Conservation (phyloP, 805 yeast species). For the Suhomyces prunicola region DNA sequence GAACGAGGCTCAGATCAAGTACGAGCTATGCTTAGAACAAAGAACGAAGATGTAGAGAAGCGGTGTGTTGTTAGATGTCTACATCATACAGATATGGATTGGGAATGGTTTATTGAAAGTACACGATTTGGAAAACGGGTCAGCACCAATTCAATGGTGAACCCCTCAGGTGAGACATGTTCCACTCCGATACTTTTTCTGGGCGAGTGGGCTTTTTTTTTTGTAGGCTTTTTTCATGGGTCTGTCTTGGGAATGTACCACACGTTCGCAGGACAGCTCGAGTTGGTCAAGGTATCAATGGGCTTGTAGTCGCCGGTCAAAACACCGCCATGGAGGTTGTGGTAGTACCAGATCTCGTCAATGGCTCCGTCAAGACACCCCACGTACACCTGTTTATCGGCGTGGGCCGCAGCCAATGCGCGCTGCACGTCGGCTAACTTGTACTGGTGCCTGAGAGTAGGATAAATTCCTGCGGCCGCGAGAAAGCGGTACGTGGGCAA, state of each 20-base stretch:
- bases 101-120: no score
- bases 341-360: conserved; percentile 78
- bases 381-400: conserved; percentile 33
- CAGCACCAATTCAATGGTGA: no score
- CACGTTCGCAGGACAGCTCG: conserved; percentile 65
- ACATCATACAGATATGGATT: no score
- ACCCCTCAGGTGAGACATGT: no score
- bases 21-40: background rate
- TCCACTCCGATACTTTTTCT: no score
- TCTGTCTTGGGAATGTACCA: conserved; percentile 14
- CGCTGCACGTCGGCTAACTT: conserved; percentile 27
- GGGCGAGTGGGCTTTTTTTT: no score
- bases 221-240: background rate
- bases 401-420: conserved; percentile 31
- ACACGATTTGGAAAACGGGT: no score
- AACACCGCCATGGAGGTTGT: conserved; percentile 70
- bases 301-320: conserved; percentile 52
- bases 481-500: conserved; percentile 37
- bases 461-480: conserved; percentile 33
- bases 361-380: conserved; percentile 38
- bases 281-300: conserved; percentile 52
- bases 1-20: background rate
- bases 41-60: background rate
- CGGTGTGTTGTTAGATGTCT: no score
- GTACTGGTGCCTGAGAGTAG: conserved; percentile 32